Conservation (phyloP, 1,284 basidiomycete species). For the Irpex sp. region DNA sequence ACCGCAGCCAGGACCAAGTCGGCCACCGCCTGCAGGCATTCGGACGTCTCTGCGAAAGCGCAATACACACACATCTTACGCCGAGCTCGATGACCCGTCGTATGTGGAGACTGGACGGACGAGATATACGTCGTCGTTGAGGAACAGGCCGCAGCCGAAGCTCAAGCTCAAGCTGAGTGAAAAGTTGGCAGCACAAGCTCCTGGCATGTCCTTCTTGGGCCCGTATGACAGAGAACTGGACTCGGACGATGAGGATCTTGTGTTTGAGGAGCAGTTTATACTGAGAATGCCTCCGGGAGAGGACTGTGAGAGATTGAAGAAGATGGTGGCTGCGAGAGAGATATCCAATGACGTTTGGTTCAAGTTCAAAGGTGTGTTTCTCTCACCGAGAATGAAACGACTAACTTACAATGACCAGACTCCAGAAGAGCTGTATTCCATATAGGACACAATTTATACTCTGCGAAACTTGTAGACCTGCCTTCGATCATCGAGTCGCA, state of each 20-base stretch:
- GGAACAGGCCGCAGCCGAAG: conserved; percentile 58
- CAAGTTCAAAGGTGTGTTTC: conserved; percentile 87
- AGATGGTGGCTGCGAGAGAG: conserved; percentile 79
- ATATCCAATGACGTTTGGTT: conserved; percentile 90
- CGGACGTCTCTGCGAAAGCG: conserved; percentile 21
- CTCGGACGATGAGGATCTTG: conserved; percentile 89
- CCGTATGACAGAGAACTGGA: conserved; percentile 93
- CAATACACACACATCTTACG: conserved; percentile 23
- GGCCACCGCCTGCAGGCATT: conserved; percentile 10
- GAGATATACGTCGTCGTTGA: conserved; percentile 30
- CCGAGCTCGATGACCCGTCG: conserved; percentile 15
- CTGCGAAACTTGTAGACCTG: conserved; percentile 94
- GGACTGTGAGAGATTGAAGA: conserved; percentile 73
- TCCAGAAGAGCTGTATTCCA: conserved; percentile 91
- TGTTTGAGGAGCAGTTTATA: conserved; percentile 98
- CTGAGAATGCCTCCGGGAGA: conserved; percentile 86
- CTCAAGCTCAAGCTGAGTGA: conserved; percentile 83
- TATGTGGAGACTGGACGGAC: conserved; percentile 29
- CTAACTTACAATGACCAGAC: conserved; percentile 45
- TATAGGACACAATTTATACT: conserved; percentile 77
- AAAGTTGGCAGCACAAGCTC: conserved; percentile 71
- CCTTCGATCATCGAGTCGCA: conserved; percentile 95
- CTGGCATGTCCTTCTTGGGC: conserved; percentile 80
- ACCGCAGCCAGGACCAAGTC: conserved; percentile 12
- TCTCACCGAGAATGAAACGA: neutral